These are phyloP conservation scores for Hypomyces rosellus DNA, from an alignment of 2,329 filamentous ascomycete species.

Conservation along the genomic window DNA sequence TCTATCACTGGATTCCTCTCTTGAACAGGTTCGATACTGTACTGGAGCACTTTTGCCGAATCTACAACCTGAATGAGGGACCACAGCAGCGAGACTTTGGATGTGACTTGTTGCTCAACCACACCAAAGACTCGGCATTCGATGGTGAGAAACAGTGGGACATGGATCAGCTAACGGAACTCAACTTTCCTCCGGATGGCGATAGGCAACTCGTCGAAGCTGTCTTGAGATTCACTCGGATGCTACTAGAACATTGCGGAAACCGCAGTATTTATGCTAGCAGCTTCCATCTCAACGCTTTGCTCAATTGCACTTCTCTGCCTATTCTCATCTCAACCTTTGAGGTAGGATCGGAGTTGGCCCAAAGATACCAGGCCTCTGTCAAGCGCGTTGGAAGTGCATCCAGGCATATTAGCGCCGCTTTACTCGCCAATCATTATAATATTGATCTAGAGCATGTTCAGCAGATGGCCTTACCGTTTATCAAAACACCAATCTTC, in stretches of 20 bases:
- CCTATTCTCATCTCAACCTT: conserved; percentile 72
- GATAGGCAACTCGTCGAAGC: conserved; percentile 75
- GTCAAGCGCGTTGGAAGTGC: conserved; percentile 68
- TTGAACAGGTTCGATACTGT: conserved; percentile 90
- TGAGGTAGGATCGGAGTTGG: conserved; percentile 75
- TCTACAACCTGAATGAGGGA: conserved; percentile 72
- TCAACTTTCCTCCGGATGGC: conserved; percentile 66
- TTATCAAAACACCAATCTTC: conserved; percentile 62
- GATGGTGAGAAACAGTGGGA: conserved; percentile 43
- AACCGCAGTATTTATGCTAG: conserved; percentile 96
- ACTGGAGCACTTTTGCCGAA: conserved; percentile 71
- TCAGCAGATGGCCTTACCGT: conserved; percentile 75
- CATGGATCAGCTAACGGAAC: conserved; percentile 41
- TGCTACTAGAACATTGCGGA: conserved; percentile 89
- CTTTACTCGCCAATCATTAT: conserved; percentile 78
- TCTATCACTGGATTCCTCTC: conserved; percentile 96
- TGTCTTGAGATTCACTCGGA: conserved; percentile 76
- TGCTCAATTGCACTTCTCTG: conserved; percentile 81
- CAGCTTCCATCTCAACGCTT: conserved; percentile 79
- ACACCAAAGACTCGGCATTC: conserved; percentile 44
- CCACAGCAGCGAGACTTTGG: conserved; percentile 75
- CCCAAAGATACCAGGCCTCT: conserved; percentile 86
- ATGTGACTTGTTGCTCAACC: conserved; percentile 56
- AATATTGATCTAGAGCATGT: conserved; percentile 73
- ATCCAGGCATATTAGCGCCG: conserved; percentile 60